A percentile compares a stretch with the other conserved stretches of the same genome.
phyloP scores from a whole-genome alignment of 2,329 filamentous ascomycete genomes.

The Diaporthe destruens region DNA sequence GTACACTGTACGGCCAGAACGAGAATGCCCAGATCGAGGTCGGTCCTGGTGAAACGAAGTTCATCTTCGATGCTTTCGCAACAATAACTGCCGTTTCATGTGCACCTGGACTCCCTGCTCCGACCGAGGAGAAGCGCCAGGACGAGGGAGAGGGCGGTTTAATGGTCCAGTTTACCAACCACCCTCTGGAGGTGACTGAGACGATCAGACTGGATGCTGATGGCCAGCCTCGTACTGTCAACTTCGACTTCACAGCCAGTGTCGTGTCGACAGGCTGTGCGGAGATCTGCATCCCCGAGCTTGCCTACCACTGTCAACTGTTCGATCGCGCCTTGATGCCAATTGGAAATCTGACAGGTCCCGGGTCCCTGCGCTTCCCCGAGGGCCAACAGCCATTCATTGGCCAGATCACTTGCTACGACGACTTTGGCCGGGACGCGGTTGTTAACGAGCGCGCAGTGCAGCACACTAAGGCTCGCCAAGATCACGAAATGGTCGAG shows the following conservation, averaged over 20 bases:
- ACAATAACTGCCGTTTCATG: constrained; percentile 9
- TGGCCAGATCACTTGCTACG: constrained; percentile 13
- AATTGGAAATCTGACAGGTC: constrained; percentile 4
- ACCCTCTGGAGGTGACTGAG: constrained; percentile 19
- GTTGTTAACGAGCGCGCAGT: neutral
- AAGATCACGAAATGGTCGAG: neutral
- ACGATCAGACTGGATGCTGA: constrained; percentile 11
- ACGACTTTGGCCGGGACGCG: neutral
- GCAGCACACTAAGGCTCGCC: neutral
- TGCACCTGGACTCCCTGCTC: neutral
- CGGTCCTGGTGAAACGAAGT: constrained; percentile 10
- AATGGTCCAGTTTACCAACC: neutral
- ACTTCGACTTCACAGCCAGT: constrained; percentile 8
- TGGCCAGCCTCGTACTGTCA: neutral
- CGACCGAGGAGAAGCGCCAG: neutral
- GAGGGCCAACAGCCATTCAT: constrained; percentile 13
- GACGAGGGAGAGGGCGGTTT: constrained; percentile 7
- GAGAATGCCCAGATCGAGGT: neutral
- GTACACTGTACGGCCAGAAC: neutral
- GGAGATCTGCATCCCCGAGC: constrained; percentile 11
- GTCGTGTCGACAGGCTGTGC: constrained; percentile 12
- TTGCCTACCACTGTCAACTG: constrained; percentile 5
- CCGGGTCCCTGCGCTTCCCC: neutral
- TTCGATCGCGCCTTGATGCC: constrained; percentile 13
- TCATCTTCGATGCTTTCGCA: constrained; percentile 15